Percentiles rank a stretch among this genome's conserved stretches.
Evolutionary conservation across 2,329 filamentous ascomycete species (phyloP).

Genomic region (Pyrenochaeta sp.): DNA sequence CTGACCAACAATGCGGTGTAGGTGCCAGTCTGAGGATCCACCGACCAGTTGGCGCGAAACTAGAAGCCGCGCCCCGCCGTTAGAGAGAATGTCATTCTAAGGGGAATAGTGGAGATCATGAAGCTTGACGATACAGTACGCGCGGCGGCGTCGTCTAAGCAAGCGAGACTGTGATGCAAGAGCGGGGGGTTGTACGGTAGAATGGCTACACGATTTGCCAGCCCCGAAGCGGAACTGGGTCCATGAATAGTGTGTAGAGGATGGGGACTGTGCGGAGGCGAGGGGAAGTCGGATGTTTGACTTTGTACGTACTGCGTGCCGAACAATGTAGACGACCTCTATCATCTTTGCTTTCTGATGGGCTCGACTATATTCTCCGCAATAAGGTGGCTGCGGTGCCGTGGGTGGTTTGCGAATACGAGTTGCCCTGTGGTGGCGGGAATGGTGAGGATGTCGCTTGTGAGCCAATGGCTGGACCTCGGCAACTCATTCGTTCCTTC

Average conservation of each 20-base stretch:
- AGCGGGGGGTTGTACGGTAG: slow-evolving; percentile 4
- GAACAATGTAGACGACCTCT: slow-evolving; percentile 59
- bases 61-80: slow-evolving; percentile 25
- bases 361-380: slow-evolving; percentile 5
- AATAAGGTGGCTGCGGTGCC: slow-evolving; percentile 8
- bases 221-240: slow-evolving; percentile 15
- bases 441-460: slow-evolving; percentile 8
- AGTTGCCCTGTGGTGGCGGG: slow-evolving; percentile 5
- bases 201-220: not conserved
- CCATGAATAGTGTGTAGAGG: slow-evolving; percentile 15
- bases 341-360: slow-evolving; percentile 40
- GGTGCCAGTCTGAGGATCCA: slow-evolving; percentile 79
- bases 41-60: slow-evolving; percentile 91
- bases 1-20: slow-evolving; percentile 71
- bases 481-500: slow-evolving; percentile 18
- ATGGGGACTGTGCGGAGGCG: slow-evolving; percentile 11
- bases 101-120: slow-evolving; percentile 14
- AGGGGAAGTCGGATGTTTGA: slow-evolving; percentile 12
- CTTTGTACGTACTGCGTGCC: slow-evolving; percentile 59
- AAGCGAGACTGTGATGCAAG: slow-evolving; percentile 14
- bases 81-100: slow-evolving; percentile 28
- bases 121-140: slow-evolving; percentile 9
- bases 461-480: slow-evolving; percentile 16
- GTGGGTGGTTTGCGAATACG: slow-evolving; percentile 13
- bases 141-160: slow-evolving; percentile 8